Evolutionary conservation across 2,329 filamentous ascomycete species (phyloP).

Genomic region (Diaporthe sp.): DNA sequence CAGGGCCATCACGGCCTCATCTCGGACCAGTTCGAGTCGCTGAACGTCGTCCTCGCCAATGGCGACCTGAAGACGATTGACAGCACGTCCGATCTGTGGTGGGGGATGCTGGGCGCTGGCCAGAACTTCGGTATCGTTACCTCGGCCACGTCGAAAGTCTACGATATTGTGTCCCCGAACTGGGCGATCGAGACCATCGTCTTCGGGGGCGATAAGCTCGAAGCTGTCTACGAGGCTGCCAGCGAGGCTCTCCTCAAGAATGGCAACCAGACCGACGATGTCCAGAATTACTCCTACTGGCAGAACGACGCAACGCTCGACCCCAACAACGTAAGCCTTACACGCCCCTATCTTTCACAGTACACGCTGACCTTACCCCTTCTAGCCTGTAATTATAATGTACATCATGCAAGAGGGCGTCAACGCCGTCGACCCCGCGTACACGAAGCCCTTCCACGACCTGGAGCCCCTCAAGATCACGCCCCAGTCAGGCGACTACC

Average conservation of each 20-base stretch:
- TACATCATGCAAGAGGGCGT: conserved; percentile 57
- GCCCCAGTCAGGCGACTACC: conserved; percentile 52
- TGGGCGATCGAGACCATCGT: conserved; percentile 53
- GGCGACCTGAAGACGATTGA: conserved; percentile 53
- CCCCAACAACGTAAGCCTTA: conserved; percentile 48
- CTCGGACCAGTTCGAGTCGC: conserved; percentile 62
- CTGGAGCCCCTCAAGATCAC: conserved; percentile 50
- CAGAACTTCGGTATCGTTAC: conserved; percentile 71
- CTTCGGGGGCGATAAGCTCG: conserved; percentile 57
- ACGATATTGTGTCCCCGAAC: conserved; percentile 48
- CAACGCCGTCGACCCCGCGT: conserved; percentile 49
- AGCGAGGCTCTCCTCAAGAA: conserved; percentile 53
- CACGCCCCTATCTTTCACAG: background rate
- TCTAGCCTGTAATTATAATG: conserved; percentile 52
- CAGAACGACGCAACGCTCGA: conserved; percentile 52
- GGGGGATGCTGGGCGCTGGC: conserved; percentile 66
- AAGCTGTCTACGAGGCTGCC: conserved; percentile 49
- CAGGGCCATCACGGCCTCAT: conserved; percentile 64
- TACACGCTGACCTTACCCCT: background rate
- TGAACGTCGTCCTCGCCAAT: conserved; percentile 63
- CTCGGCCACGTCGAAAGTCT: conserved; percentile 56
- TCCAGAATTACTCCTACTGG: conserved; percentile 64
- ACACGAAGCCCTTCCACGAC: conserved; percentile 54
- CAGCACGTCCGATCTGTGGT: conserved; percentile 60
- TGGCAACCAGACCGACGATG: conserved; percentile 51